Percentiles rank a stretch among this genome's conserved stretches.
phyloP scores from a whole-genome alignment of 1,284 basidiomycete genomes.

The Cryptococcus deneoformans region DNA sequence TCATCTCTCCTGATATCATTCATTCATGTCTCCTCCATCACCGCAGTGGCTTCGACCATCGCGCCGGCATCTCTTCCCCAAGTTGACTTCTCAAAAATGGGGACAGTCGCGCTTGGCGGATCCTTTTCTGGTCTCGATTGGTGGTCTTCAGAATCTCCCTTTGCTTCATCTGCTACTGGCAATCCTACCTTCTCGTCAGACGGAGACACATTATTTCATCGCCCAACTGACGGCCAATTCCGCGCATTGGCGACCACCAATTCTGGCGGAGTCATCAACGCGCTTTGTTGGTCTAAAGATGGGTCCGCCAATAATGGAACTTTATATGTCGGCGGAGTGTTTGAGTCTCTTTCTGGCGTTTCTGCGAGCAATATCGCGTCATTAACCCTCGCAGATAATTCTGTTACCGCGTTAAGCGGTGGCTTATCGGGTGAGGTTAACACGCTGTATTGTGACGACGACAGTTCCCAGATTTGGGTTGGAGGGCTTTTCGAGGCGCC shows the following conservation, averaged over 20 bases:
- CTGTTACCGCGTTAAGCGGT: conserved; percentile 22
- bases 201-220: conserved; percentile 38
- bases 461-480: conserved; percentile 71
- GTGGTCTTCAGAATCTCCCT: conserved; percentile 36
- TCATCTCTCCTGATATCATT: conserved; percentile 6
- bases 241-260: conserved; percentile 35
- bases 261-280: conserved; percentile 37
- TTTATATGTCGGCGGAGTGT: conserved; percentile 43
- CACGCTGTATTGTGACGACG: conserved; percentile 76
- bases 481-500: conserved; percentile 70
- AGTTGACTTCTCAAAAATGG: conserved; percentile 88
- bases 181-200: conserved; percentile 29
- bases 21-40: conserved; percentile 16
- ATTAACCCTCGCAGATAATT: conserved; percentile 25
- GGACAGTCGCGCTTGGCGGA: conserved; percentile 79
- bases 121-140: conserved; percentile 76
- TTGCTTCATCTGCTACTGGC: conserved; percentile 23
- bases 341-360: conserved; percentile 30
- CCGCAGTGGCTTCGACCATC: conserved; percentile 24
- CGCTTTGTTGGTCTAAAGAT: conserved; percentile 35
- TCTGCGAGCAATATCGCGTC: conserved; percentile 33
- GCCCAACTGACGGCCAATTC: conserved; percentile 21
- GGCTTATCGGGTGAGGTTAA: conserved; percentile 64
- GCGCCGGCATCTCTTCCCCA: conserved; percentile 64
- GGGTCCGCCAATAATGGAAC: conserved; percentile 28